phyloP scores from a whole-genome alignment of 2,329 filamentous ascomycete genomes.

The Colletotrichum brevisporum region DNA sequence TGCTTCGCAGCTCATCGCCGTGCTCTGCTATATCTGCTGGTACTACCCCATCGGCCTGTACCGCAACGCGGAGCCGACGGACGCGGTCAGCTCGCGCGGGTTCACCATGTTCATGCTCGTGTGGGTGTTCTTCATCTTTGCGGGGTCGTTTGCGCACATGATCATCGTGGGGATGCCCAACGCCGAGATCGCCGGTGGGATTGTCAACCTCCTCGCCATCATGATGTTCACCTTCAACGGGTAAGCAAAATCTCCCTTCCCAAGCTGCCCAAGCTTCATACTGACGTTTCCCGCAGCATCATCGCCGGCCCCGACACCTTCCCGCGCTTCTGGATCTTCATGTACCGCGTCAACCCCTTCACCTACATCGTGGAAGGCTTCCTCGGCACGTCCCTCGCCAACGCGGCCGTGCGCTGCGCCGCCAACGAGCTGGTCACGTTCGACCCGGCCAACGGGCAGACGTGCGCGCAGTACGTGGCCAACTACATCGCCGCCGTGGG shows the following conservation, averaged over 20 bases:
- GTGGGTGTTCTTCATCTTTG: slow-evolving; percentile 75
- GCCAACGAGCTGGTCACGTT: slow-evolving; percentile 38
- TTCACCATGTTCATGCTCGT: slow-evolving; percentile 75
- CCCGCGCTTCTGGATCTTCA: slow-evolving; percentile 42
- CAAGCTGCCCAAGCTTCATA: not conserved
- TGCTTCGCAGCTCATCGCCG: slow-evolving; percentile 44
- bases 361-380: slow-evolving; percentile 49
- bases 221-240: slow-evolving; percentile 73
- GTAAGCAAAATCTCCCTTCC: not conserved
- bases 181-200: slow-evolving; percentile 74
- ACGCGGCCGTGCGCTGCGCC: slow-evolving; percentile 35
- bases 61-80: slow-evolving; percentile 67
- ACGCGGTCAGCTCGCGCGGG: slow-evolving; percentile 62
- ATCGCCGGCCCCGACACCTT: slow-evolving; percentile 32
- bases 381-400: slow-evolving; percentile 46
- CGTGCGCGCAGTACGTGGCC: slow-evolving; percentile 39
- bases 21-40: slow-evolving; percentile 75
- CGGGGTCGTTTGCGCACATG: slow-evolving; percentile 76
- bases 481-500: slow-evolving; percentile 28
- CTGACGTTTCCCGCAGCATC: slow-evolving; percentile 27
- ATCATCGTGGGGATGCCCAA: slow-evolving; percentile 73
- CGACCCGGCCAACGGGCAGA: slow-evolving; percentile 22
- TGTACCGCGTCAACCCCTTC: slow-evolving; percentile 45
- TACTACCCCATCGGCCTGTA: slow-evolving; percentile 79
- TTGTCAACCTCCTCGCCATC: slow-evolving; percentile 76